Base-by-base conservation (phyloP, 1,139 yeast species). In the Groenewaldozyma sp. region DNA sequence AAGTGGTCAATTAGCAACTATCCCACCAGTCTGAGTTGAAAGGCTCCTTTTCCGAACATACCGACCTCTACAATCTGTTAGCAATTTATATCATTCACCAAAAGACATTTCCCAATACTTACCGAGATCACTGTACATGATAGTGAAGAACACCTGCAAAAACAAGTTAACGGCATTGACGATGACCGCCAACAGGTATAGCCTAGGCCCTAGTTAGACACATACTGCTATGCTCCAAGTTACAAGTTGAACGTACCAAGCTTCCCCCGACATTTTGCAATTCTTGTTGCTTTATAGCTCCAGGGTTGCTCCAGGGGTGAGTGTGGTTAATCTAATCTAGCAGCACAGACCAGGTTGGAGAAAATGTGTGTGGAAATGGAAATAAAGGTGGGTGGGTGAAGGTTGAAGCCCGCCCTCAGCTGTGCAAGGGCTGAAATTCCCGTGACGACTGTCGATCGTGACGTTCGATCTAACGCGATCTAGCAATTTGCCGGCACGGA, bases 81-180 rank as follows among this genome's bases (percentile, higher is more conserved):
- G 14, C 17, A 19, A n/a, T 19, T 10, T 13, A 9, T 28, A 33
- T 27, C 18, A 27, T 34, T 4, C 6, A 6, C 20, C 19, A 17
- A 17, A 31, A n/a, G n/a, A n/a, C n/a, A 17, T 19, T 17, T 17
- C 24, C 7, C 11, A 6, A 14, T 21, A 51, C 61, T 37, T 82
- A 65, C 87, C 96, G 62, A 87, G 72, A 64, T 88, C 97, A 49
- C 94, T 82, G 68, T 81, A 87, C 79, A 84, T 78, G 62, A 87
- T 84, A 34, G 95, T 84, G 71, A 87, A 86, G 64, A 82, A 88
- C 41, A 87, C 95, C 66, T 87, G 95, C 24, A 83, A 70, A 59
- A 88, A 87, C 66, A 88, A 71, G 71, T 83, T 86, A 52, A 81
- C 75, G 46, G 94, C 93, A 65, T 88, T 88, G 49, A 78, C 71